Percentiles rank a stretch among this genome's conserved stretches.
These are phyloP conservation scores for Tolypocladium inflatum DNA, from an alignment of 2,329 filamentous ascomycete genomes.

Conservation along the genomic window DNA sequence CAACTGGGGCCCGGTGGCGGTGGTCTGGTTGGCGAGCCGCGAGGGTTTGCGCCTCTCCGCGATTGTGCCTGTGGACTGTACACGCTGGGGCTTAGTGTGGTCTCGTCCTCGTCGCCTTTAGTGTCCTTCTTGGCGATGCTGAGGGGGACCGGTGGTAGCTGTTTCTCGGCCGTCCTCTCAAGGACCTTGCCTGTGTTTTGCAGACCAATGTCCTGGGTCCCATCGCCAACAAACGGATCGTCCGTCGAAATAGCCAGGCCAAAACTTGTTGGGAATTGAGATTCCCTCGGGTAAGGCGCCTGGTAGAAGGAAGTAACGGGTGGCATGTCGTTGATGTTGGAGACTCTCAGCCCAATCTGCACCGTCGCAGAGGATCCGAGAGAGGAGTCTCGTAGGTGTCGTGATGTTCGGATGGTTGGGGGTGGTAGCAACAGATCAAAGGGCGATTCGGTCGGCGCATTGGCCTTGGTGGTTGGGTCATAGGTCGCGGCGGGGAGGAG, in stretches of 20 bases:
- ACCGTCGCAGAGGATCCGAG: constrained; percentile 58
- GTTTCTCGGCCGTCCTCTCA: not conserved
- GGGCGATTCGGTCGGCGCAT: not conserved
- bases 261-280: not conserved
- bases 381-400: constrained; percentile 51
- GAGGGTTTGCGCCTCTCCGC: not conserved
- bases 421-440: constrained; percentile 27
- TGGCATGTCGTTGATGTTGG: constrained; percentile 43
- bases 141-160: constrained; percentile 26
- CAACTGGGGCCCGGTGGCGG: not conserved
- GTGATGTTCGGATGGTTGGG: constrained; percentile 27
- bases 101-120: constrained; percentile 13
- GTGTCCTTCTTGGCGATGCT: not conserved
- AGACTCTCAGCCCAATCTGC: constrained; percentile 61
- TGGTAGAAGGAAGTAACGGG: constrained; percentile 12
- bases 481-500: constrained; percentile 25
- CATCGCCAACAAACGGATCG: not conserved
- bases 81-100: constrained; percentile 40
- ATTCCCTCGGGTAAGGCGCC: not conserved
- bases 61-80: constrained; percentile 31
- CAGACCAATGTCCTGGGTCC: not conserved
- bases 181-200: not conserved
- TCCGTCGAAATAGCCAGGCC: constrained; percentile 2
- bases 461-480: constrained; percentile 1
- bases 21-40: not conserved